phyloP scores from a whole-genome alignment of 108 stramenopile species.

The Nitzschia palea region DNA sequence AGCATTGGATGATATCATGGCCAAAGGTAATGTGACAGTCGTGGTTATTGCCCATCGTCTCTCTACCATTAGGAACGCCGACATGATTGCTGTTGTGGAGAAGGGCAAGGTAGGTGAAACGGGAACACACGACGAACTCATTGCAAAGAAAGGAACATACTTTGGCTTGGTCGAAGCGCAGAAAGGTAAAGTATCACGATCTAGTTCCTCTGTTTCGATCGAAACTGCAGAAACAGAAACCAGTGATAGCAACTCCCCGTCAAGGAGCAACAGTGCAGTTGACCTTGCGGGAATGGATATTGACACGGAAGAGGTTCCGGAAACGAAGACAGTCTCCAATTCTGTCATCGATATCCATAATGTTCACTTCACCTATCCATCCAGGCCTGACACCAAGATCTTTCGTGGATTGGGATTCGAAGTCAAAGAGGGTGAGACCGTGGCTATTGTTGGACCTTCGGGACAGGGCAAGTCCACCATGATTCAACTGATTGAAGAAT shows the following conservation, averaged over 20 bases:
- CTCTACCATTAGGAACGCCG: slow-evolving; percentile 82
- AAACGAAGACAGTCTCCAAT: neutral
- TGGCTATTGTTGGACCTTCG: slow-evolving; percentile 76
- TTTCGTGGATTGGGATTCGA: slow-evolving; percentile 49
- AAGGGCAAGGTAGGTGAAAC: slow-evolving; percentile 80
- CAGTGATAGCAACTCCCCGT: slow-evolving; percentile 12
- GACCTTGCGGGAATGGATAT: neutral
- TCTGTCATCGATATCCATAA: slow-evolving; percentile 30
- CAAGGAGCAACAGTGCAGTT: slow-evolving; percentile 2
- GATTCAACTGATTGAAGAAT: slow-evolving; percentile 48
- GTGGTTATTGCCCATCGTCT: slow-evolving; percentile 91
- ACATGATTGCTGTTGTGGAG: slow-evolving; percentile 86
- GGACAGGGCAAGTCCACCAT: slow-evolving; percentile 45
- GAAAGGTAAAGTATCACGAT: slow-evolving; percentile 4
- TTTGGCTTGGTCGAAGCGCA: slow-evolving; percentile 44
- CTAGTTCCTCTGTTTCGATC: neutral
- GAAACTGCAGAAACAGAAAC: neutral
- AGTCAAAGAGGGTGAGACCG: slow-evolving; percentile 56
- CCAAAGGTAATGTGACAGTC: slow-evolving; percentile 51
- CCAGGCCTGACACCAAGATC: slow-evolving; percentile 56
- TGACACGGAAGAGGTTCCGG: neutral
- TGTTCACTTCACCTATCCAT: slow-evolving; percentile 82
- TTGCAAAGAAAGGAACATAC: slow-evolving; percentile 41
- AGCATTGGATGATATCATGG: slow-evolving; percentile 65
- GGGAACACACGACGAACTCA: slow-evolving; percentile 89